Conservation (phyloP, 2,329 filamentous ascomycete species). For the Monilinia vaccinii-corymbosi region DNA sequence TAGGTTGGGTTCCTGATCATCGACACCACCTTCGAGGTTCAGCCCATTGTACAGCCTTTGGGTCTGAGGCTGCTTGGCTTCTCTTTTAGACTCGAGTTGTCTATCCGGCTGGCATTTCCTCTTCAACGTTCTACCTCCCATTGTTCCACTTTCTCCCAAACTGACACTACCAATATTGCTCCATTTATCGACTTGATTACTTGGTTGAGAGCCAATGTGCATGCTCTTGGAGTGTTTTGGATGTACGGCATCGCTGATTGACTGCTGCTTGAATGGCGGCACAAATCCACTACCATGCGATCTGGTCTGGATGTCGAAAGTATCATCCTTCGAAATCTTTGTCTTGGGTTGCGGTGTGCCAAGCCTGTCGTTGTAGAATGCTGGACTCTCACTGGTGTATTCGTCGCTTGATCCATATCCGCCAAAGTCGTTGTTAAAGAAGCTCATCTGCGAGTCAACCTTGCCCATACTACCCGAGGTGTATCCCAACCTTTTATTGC, state of each 20-base stretch:
- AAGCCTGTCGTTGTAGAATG: too few species aligned
- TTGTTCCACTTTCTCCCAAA: neutral
- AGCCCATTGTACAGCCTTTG: neutral
- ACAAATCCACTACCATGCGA: neutral
- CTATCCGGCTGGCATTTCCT: neutral
- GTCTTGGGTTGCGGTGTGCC: too few species aligned
- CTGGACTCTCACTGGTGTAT: neutral
- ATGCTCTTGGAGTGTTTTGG: neutral
- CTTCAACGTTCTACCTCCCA: neutral
- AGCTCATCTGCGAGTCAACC: neutral
- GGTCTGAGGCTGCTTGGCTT: neutral
- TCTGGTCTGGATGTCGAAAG: neutral
- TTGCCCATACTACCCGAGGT: neutral
- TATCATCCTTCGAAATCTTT: neutral
- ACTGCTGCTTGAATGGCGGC: too few species aligned
- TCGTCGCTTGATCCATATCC: neutral
- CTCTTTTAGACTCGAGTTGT: neutral
- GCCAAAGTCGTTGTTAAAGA: too few species aligned
- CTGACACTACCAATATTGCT: too few species aligned
- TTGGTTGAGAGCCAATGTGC: neutral
- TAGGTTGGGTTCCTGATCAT: neutral
- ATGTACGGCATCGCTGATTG: neutral
- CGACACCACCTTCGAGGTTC: neutral
- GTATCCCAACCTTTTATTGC: neutral
- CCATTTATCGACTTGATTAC: neutral